Base-by-base conservation (phyloP, 2,329 filamentous ascomycete species). In the Alternaria brassicae region DNA sequence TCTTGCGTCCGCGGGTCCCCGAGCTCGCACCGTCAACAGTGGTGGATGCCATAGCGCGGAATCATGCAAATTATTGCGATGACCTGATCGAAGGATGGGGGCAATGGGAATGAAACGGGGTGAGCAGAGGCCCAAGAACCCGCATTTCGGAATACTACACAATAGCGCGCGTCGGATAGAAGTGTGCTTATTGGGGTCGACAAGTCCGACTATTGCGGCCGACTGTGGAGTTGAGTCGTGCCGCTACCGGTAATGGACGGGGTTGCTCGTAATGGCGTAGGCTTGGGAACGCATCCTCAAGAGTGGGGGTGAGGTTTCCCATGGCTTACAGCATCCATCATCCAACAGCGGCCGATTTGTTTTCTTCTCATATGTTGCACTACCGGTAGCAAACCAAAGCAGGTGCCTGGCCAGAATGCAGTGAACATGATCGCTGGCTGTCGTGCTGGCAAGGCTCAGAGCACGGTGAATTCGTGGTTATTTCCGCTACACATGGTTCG, bases 1-100 rank as follows among this genome's bases (percentile, higher is more conserved):
- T 86, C 78, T 89, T 93, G 59, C 90, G 82, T 65, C 89, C 82
- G 63, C 88, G 83, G 23, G 30, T 19, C 62, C 67, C 82, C 56
- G 78, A 63, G 23, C 36, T 63, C 17, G 60, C 28, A 19, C 61
- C 51, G 40, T 63, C 56, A 10, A 65, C 65, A 44, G 56, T 50
- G 36, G 61, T 63, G 37, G 67, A 62, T 61, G 56, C 47, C 68
- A 72, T 71, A 23, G 56, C 56, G 48, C 48, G 53, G 40, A 30
- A 45, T 30, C 27, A 36, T 51, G 49, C 54, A 52, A 49, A 34
- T 36, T 34, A 6, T 48, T 34, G 58, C 42, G 60, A 61, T 53
- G 50, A 28, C 61, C 28, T 23, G 44, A 34, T 47, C 17, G 23
- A 72, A 74, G 64, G 71, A 72, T 74, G 72, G 72, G 71, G 71